A percentile compares a stretch with the other conserved stretches of the same genome.
Evolutionary conservation across 2,329 filamentous ascomycete genomes (phyloP).

Genomic region (Fusarium sp.): DNA sequence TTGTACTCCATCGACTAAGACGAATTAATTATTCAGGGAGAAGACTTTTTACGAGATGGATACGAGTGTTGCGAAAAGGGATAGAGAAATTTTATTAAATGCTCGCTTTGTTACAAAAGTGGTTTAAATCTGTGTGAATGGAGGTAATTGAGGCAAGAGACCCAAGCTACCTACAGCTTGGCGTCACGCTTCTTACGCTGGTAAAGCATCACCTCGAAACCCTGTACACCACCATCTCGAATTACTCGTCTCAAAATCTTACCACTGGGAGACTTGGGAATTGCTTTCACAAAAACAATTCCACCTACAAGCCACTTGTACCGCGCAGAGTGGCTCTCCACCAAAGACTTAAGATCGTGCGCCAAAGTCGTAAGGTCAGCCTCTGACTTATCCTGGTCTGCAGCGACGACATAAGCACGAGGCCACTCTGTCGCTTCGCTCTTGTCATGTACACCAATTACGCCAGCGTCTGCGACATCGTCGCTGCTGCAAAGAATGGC

Average conservation of each 20-base stretch:
- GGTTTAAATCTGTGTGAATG: background rate
- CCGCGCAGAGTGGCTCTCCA: slow-evolving; percentile 68
- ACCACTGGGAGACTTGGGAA: slow-evolving; percentile 76
- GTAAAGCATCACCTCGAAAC: slow-evolving; percentile 46
- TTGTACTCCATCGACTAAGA: background rate
- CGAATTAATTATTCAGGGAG: background rate
- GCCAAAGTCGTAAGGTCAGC: slow-evolving; percentile 58
- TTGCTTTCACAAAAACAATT: slow-evolving; percentile 72
- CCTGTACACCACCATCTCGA: slow-evolving; percentile 54
- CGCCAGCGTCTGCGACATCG: slow-evolving; percentile 71
- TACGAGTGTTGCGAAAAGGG: background rate
- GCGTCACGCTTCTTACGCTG: slow-evolving; percentile 42
- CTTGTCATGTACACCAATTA: slow-evolving; percentile 68
- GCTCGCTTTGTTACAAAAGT: background rate
- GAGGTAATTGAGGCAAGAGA: background rate
- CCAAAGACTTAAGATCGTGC: slow-evolving; percentile 65
- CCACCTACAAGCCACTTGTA: slow-evolving; percentile 78
- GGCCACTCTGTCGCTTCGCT: slow-evolving; percentile 71
- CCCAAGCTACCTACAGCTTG: slow-evolving; percentile 23
- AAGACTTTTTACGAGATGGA: background rate
- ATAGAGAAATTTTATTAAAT: slow-evolving; percentile 3
- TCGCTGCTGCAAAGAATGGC: slow-evolving; percentile 52
- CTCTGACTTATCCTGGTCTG: slow-evolving; percentile 43
- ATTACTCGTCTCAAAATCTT: slow-evolving; percentile 60
- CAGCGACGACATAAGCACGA: slow-evolving; percentile 69